Percentiles rank a stretch among this genome's conserved stretches.
These are phyloP conservation scores for Pontederia paniculata DNA, from an alignment of 176 grass and related monocot genomes.

Conservation along the genomic window DNA sequence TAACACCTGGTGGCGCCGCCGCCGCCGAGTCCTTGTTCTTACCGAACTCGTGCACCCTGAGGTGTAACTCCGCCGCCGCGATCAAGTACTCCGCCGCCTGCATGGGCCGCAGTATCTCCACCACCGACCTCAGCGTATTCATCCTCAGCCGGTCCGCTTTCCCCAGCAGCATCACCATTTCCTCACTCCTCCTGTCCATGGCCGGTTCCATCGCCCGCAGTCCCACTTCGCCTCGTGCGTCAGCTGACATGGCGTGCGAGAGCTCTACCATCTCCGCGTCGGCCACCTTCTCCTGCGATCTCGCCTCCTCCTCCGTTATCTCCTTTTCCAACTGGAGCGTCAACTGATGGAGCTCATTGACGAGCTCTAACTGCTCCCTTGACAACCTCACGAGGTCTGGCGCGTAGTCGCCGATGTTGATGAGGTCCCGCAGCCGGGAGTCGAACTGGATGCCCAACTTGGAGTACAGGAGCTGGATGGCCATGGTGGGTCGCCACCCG, in stretches of 20 bases:
- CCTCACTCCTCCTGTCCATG: slow-evolving; percentile 34
- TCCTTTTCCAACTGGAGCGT: slow-evolving; percentile 41
- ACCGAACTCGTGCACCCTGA: slow-evolving; percentile 52
- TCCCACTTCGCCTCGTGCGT: background rate
- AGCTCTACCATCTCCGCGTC: slow-evolving; percentile 37
- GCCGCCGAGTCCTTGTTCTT: slow-evolving; percentile 35
- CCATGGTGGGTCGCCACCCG: slow-evolving; percentile 57
- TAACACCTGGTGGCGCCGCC: background rate
- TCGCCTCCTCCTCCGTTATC: slow-evolving; percentile 36
- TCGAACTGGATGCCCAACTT: slow-evolving; percentile 60
- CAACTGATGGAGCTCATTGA: slow-evolving; percentile 36
- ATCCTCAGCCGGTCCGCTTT: slow-evolving; percentile 44
- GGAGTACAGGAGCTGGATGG: slow-evolving; percentile 65
- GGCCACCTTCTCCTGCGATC: slow-evolving; percentile 37
- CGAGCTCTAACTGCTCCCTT: slow-evolving; percentile 25
- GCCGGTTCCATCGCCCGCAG: slow-evolving; percentile 19
- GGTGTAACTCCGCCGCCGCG: slow-evolving; percentile 58
- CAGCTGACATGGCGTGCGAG: slow-evolving; percentile 15
- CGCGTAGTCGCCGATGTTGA: slow-evolving; percentile 2
- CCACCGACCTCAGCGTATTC: slow-evolving; percentile 43
- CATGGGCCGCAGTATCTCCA: slow-evolving; percentile 40
- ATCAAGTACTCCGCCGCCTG: slow-evolving; percentile 74
- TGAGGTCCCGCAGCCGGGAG: slow-evolving; percentile 23
- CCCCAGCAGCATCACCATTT: slow-evolving; percentile 38
- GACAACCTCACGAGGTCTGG: slow-evolving; percentile 10